These are phyloP conservation scores for Yarrowia sp. DNA, from an alignment of 805 yeast genomes.

Conservation along the genomic window DNA sequence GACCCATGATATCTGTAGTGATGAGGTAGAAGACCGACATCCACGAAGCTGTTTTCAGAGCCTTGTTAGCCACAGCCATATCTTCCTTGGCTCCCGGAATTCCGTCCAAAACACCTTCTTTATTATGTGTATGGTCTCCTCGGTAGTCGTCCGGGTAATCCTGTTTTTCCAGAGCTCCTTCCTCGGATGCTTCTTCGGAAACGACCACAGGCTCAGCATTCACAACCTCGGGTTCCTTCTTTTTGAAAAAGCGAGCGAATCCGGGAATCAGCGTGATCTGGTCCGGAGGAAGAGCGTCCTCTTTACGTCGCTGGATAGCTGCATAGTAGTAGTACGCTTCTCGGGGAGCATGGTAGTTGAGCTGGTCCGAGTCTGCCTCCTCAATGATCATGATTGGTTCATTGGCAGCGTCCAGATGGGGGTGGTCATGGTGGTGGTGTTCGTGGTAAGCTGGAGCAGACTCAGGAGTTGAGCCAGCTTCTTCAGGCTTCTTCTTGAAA, in stretches of 20 bases:
- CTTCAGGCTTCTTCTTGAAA: too few relatives aligned
- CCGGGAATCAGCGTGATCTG: constrained; percentile 15
- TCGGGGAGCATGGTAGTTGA: constrained; percentile 35
- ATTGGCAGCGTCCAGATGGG: constrained; percentile 26
- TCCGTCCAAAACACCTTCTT: constrained; percentile 10
- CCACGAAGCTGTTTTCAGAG: constrained; percentile 45
- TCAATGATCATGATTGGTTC: constrained; percentile 30
- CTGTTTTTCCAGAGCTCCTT: constrained; percentile 3
- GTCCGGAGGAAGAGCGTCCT: constrained; percentile 16
- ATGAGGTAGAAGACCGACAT: constrained; percentile 55
- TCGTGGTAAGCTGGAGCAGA: not conserved
- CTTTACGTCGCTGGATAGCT: constrained; percentile 13
- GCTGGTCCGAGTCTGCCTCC: constrained; percentile 30
- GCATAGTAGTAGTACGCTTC: constrained; percentile 37
- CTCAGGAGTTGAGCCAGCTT: too few relatives aligned
- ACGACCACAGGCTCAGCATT: not conserved
- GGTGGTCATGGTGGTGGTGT: constrained; percentile 25
- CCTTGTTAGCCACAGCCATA: constrained; percentile 42
- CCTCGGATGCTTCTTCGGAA: not conserved
- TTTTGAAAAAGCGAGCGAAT: constrained; percentile 6
- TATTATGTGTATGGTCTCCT: constrained; percentile 17
- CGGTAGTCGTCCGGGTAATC: constrained; percentile 29
- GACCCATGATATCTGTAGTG: constrained; percentile 59
- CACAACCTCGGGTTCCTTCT: constrained; percentile 11
- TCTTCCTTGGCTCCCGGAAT: constrained; percentile 36